Conservation (phyloP, 352 stramenopile species). For the Globisporangium ultimum region DNA sequence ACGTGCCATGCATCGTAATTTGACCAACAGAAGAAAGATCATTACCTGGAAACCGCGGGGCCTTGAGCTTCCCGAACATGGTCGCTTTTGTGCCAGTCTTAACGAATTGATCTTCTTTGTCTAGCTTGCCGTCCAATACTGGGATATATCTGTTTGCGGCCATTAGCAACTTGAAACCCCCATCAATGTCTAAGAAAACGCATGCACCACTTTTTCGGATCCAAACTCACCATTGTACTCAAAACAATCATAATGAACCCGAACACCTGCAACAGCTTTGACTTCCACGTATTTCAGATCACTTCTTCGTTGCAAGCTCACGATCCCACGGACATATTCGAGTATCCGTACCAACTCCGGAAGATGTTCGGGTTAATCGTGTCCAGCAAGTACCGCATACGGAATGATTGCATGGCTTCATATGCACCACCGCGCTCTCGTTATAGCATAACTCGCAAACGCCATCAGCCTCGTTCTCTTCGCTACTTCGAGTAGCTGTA, state of each 20-base stretch:
- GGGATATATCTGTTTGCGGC: no score
- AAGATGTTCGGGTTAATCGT: constrained; percentile 13
- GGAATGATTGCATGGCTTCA: constrained; percentile 50
- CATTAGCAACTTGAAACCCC: no score
- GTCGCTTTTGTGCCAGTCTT: neutral
- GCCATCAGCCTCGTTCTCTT: constrained; percentile 8
- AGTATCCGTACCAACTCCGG: neutral
- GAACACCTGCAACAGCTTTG: no score
- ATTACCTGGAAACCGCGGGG: constrained; percentile 11
- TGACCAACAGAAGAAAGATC: no score
- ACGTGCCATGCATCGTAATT: no score
- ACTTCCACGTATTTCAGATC: neutral
- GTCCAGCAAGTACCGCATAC: constrained; percentile 41
- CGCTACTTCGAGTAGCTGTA: neutral
- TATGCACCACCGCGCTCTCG: constrained; percentile 36
- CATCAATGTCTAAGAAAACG: no score
- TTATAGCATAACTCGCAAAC: constrained; percentile 49
- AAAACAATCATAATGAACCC: no score
- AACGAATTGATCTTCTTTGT: neutral
- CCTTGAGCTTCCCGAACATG: constrained; percentile 13
- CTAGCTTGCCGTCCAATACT: no score
- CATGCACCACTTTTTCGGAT: no score
- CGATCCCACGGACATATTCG: constrained; percentile 65
- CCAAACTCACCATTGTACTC: no score
- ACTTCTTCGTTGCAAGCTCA: constrained; percentile 42